Evolutionary conservation across 257 asterid species (phyloP).

Genomic region (Forsythia suspensa): DNA sequence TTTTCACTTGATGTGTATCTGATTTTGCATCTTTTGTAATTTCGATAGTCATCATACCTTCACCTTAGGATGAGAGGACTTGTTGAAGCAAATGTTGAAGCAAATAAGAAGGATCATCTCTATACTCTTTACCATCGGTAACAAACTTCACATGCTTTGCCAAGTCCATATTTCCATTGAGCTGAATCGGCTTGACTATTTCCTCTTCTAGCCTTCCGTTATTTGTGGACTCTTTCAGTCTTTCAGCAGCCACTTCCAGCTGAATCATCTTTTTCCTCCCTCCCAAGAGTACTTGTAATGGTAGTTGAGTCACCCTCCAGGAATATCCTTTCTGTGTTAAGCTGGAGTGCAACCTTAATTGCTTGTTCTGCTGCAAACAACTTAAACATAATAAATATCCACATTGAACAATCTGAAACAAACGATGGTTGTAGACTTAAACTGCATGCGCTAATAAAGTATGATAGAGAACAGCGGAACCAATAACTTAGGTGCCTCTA

Average conservation of each 20-base stretch:
- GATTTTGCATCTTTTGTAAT: neutral
- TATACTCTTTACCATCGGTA: neutral
- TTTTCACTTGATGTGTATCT: neutral
- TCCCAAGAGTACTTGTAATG: neutral
- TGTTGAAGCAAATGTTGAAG: neutral
- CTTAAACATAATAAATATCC: neutral
- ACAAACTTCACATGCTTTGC: neutral
- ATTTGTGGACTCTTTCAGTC: neutral
- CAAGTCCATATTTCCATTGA: neutral
- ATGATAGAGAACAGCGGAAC: neutral
- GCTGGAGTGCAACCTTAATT: neutral
- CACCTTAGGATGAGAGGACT: neutral
- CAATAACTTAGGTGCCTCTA: neutral
- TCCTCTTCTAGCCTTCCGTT: neutral
- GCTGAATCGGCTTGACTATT: neutral
- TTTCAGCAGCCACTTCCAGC: too few relatives aligned
- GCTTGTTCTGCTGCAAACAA: neutral
- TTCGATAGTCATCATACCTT: neutral
- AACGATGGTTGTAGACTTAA: neutral
- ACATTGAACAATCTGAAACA: neutral
- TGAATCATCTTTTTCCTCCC: too few relatives aligned
- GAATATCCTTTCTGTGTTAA: neutral
- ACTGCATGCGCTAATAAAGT: neutral
- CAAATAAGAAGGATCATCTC: neutral
- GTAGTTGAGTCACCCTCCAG: neutral